These are phyloP conservation scores for Eucalyptus camaldulensis DNA, from an alignment of 345 rosid species.

Conservation along the genomic window DNA sequence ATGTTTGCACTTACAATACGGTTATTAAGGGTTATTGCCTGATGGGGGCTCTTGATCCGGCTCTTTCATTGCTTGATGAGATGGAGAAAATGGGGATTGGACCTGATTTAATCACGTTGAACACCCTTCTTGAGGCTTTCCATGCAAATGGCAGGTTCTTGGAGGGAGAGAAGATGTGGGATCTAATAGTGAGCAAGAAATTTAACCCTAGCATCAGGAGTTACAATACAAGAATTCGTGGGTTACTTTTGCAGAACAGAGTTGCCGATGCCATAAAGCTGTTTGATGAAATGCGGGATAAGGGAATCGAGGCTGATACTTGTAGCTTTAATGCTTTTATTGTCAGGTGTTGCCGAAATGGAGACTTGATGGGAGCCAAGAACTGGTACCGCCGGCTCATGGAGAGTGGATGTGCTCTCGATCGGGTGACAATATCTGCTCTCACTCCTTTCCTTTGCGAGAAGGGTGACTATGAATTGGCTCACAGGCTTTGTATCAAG, in stretches of 20 bases:
- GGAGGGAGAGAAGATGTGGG: slow-evolving; percentile 17
- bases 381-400: slow-evolving; percentile 4
- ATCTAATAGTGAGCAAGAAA: slow-evolving; percentile 6
- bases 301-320: slow-evolving; percentile 1
- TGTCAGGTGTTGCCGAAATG: background rate
- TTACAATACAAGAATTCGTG: slow-evolving; percentile 9
- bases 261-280: slow-evolving; percentile 2
- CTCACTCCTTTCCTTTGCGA: slow-evolving; percentile 6
- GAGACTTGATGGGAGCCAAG: slow-evolving; percentile 8
- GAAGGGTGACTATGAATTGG: slow-evolving; percentile 13
- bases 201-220: slow-evolving; percentile 2
- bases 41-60: slow-evolving; percentile 11
- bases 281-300: slow-evolving; percentile 8
- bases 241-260: slow-evolving; percentile 1
- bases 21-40: slow-evolving; percentile 5
- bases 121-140: slow-evolving; percentile 9
- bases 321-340: slow-evolving; percentile 14
- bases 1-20: slow-evolving; percentile 9
- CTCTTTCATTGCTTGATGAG: slow-evolving; percentile 2
- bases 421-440: background rate
- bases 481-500: slow-evolving; percentile 2
- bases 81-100: slow-evolving; percentile 4
- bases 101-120: slow-evolving; percentile 3
- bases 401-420: background rate
- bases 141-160: slow-evolving; percentile 5